Percentiles rank a stretch among this genome's conserved stretches.
Evolutionary conservation across 768 basidiomycete species (phyloP).

Genomic region (Heimioporus sp.): DNA sequence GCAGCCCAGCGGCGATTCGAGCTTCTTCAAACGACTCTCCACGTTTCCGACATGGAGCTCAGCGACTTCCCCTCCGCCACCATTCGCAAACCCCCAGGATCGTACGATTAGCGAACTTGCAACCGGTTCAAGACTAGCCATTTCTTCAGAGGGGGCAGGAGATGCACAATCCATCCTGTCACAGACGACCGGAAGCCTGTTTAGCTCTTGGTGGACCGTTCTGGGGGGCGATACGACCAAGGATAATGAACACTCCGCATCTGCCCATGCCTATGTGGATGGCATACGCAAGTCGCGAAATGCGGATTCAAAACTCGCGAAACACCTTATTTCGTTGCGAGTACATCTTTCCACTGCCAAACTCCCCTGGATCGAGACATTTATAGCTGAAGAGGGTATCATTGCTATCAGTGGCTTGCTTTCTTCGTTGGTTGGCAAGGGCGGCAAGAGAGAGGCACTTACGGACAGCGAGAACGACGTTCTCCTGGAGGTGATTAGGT

Average conservation of each 20-base stretch:
- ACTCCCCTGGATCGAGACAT: slow-evolving; percentile 74
- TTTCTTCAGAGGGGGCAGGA: slow-evolving; percentile 31
- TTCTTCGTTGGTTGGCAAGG: slow-evolving; percentile 60
- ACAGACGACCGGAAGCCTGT: slow-evolving; percentile 74
- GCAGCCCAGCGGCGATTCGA: slow-evolving; percentile 71
- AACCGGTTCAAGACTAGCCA: slow-evolving; percentile 19
- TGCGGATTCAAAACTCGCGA: slow-evolving; percentile 60
- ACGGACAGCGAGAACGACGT: slow-evolving; percentile 67
- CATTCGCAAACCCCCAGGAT: slow-evolving; percentile 23
- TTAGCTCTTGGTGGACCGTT: slow-evolving; percentile 75
- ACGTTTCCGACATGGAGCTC: slow-evolving; percentile 57
- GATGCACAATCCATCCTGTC: slow-evolving; percentile 44
- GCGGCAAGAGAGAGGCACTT: slow-evolving; percentile 57
- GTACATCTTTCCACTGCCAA: slow-evolving; percentile 85
- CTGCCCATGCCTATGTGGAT: slow-evolving; percentile 63
- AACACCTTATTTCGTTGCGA: slow-evolving; percentile 77
- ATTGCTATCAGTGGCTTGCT: slow-evolving; percentile 59
- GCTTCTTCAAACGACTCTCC: slow-evolving; percentile 67
- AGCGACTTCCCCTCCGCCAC: slow-evolving; percentile 33
- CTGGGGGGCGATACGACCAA: slow-evolving; percentile 49
- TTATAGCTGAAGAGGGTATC: slow-evolving; percentile 63
- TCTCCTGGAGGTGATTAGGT: slow-evolving; percentile 73
- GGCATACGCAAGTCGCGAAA: slow-evolving; percentile 53
- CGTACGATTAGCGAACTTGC: slow-evolving; percentile 41
- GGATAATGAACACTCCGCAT: slow-evolving; percentile 40